Base-by-base conservation (phyloP, 202 grass and related monocot genomes). In the Setaria viridis region DNA sequence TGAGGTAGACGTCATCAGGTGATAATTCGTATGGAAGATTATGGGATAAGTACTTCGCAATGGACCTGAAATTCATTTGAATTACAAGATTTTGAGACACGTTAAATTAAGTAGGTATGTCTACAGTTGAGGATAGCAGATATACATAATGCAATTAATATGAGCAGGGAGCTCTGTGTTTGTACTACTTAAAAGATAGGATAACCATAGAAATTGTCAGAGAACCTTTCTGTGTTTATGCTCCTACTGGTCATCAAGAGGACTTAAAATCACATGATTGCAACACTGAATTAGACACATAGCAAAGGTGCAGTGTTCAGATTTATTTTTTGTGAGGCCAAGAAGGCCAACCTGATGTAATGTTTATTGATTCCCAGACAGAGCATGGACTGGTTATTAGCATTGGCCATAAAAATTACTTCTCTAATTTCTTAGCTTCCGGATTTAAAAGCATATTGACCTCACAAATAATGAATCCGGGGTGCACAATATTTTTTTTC, bases 21-120 rank as follows among this genome's bases (percentile, higher is more conserved):
- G 80, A 89, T 11, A 93, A 19, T 11, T 85, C 66, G 13, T 95
- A 85, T 8, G 90, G 90, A 16, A 93, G 72, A 75, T 93, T 85
- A 0, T 30, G 7, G 1, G 92, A 93, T 11, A 98, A 82, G 66
- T 90, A 57, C 2, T 63, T 35, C 1, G 93, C 82, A 10, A 92
- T 64, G 30, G 92, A 86, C 66, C 91, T 93, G 78, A 11, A 45
- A 56, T 48, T 65, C 17, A 17, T 12, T 63, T 53, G 20, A 72
- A 30, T 60, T 4, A 17, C 57, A 34, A 39, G n/a, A 30, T 54
- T 54, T 54, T 11, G 19, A 34, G 15, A 16, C 47, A 4, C 0
- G 0, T 3, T 32, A 33, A 35, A 35, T 43, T 2, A 19, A 49
- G 15, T 1, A 32, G 1, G 2, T 16, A 72, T 51, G 13, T 9